Evolutionary conservation across 352 stramenopile species (phyloP).

Genomic region (Globisporangium nunn): DNA sequence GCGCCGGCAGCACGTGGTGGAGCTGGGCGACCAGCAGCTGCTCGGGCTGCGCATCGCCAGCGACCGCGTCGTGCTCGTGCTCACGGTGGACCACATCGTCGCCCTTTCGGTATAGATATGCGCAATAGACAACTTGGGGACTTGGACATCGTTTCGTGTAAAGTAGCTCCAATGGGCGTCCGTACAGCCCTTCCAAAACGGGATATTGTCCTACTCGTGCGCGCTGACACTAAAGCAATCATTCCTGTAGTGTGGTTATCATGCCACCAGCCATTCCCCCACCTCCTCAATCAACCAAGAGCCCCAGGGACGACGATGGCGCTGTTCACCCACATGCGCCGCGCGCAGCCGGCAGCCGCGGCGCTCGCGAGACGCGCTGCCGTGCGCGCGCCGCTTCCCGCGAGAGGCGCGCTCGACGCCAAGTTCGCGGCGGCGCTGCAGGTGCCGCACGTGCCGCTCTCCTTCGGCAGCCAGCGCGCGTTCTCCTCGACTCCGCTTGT

Average conservation of each 20-base stretch:
- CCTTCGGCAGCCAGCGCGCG: constrained; percentile 30
- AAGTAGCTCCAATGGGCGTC: too few relatives aligned
- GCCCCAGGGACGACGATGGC: constrained; percentile 22
- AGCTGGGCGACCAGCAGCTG: constrained; percentile 58
- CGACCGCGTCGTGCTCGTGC: constrained; percentile 38
- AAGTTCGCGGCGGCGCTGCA: constrained; percentile 38
- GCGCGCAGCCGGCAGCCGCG: constrained; percentile 42
- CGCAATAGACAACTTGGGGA: background rate
- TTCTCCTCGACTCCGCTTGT: constrained; percentile 52
- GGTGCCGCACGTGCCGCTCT: constrained; percentile 17
- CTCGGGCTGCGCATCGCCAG: constrained; percentile 47
- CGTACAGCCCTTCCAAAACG: too few relatives aligned
- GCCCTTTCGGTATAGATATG: constrained; percentile 16
- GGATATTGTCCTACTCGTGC: too few relatives aligned
- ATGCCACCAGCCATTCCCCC: background rate
- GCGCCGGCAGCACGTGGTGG: constrained; percentile 59
- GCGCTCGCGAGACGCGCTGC: constrained; percentile 20
- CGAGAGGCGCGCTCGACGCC: constrained; percentile 21
- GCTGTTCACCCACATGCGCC: constrained; percentile 49
- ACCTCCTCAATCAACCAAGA: background rate
- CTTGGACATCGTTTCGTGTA: too few relatives aligned
- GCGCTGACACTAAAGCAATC: background rate
- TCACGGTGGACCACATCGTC: constrained; percentile 42
- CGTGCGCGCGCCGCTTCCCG: constrained; percentile 12
- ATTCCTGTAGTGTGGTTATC: background rate